Evolutionary conservation across 306 rosid species (phyloP).

Genomic region (Sindora glabra): DNA sequence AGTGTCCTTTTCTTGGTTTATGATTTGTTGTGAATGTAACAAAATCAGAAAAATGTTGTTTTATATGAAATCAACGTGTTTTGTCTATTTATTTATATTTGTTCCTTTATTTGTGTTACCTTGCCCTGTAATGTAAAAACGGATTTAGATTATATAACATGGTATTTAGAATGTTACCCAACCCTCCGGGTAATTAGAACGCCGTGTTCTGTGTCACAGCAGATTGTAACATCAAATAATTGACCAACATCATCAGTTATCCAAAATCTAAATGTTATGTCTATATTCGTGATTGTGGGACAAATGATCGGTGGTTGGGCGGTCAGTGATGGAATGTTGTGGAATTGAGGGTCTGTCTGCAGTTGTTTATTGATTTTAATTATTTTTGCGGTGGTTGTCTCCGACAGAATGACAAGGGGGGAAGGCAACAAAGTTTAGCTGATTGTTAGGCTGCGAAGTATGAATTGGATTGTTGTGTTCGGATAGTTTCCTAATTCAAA

Average conservation of each 20-base stretch:
- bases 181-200: constrained; percentile 40
- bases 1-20: constrained; percentile 72
- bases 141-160: constrained; percentile 55
- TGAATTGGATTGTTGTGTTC: too few species aligned
- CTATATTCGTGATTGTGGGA: constrained; percentile 34
- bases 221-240: constrained; percentile 43
- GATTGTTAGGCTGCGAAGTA: too few species aligned
- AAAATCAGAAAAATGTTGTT: constrained; percentile 28
- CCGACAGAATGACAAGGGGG: too few species aligned
- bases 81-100: constrained; percentile 25
- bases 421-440: too few species aligned
- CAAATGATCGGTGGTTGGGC: constrained; percentile 16
- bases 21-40: too few species aligned
- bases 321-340: too few species aligned
- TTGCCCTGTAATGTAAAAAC: constrained; percentile 42
- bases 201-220: constrained; percentile 29
- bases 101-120: constrained; percentile 28
- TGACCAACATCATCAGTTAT: constrained; percentile 40
- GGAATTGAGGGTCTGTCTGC: too few species aligned
- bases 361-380: too few species aligned
- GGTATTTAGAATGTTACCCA: constrained; percentile 29
- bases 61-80: constrained; percentile 26
- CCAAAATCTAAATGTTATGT: too few species aligned
- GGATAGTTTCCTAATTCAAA: too few species aligned
- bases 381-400: too few species aligned